Evolutionary conservation across 2,329 filamentous ascomycete species (phyloP).

Genomic region (Cadophora gregata): DNA sequence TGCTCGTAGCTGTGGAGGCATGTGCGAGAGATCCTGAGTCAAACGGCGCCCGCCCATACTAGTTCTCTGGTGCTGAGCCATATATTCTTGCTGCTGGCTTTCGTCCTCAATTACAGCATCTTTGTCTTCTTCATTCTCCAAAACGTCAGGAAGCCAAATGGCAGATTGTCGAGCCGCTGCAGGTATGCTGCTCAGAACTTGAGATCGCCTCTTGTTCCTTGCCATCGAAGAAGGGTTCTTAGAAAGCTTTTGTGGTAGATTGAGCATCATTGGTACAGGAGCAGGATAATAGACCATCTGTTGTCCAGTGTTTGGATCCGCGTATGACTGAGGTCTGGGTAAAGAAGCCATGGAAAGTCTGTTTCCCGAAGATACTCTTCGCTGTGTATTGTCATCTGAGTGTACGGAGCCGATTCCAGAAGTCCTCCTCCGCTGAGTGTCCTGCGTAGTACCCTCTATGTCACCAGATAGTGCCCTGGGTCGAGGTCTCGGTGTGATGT

Average conservation of each 20-base stretch:
- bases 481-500: neutral
- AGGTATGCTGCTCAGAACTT: slow-evolving; percentile 71
- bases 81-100: slow-evolving; percentile 40
- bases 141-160: slow-evolving; percentile 45
- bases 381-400: slow-evolving; percentile 21
- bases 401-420: slow-evolving; percentile 18
- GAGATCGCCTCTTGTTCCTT: slow-evolving; percentile 74
- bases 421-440: slow-evolving; percentile 27
- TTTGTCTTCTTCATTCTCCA: slow-evolving; percentile 39
- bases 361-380: slow-evolving; percentile 27
- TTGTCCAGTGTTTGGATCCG: slow-evolving; percentile 70
- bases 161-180: slow-evolving; percentile 49
- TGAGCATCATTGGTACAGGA: slow-evolving; percentile 91
- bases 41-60: slow-evolving; percentile 43
- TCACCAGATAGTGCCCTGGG: neutral
- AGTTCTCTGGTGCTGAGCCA: slow-evolving; percentile 44
- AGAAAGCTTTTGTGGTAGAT: slow-evolving; percentile 86
- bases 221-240: slow-evolving; percentile 69
- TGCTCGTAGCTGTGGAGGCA: slow-evolving; percentile 88
- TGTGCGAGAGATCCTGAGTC: slow-evolving; percentile 52
- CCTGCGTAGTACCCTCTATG: neutral
- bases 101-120: slow-evolving; percentile 34
- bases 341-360: slow-evolving; percentile 41
- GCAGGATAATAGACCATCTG: slow-evolving; percentile 96
- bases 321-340: slow-evolving; percentile 60